Evolutionary conservation across 2,329 filamentous ascomycete genomes (phyloP), one percentile per base, ranked within the genome.

Genomic region (Cryphonectria carpinicola): DNA sequence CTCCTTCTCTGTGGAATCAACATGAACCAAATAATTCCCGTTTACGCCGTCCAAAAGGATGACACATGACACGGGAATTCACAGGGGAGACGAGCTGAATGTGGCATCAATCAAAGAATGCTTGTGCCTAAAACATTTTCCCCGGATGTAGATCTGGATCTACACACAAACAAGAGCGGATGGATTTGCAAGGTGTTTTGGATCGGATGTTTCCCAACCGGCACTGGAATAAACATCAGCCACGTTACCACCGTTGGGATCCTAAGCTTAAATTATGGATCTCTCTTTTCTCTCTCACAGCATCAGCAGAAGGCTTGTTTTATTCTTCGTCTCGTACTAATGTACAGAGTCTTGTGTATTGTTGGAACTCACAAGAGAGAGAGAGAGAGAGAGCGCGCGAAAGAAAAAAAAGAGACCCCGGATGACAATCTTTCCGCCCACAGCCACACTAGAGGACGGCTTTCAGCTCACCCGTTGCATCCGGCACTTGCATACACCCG

Each of bases 381-480:
- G 46, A 11, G 19, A 32, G 32, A 32, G 32, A 4, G 32, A 4
- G 32, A 4, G 32, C 37, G 37, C 37, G 37, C 37, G 46, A 52
- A 8, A 25, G 22, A 14, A 25, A 49, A 22, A 14, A 46, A 37
- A 65, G 25, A 13, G 5, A 8, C 11, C 37, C 63, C 68, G 68
- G 68, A 54, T 66, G 64, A 43, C 32, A 22, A 63, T 46, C 54
- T 52, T 66, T 43, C 68, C 68, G 68, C 54, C 22, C 52, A 19
- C 19, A 69, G 62, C 68, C 68, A 70, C 65, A 25, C 17, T 35
- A 11, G 58, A 39, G 58, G 58, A 14, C 32, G 32, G 58, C 54
- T 58, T 28, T 11, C 58, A 61, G 35, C 58, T 61, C 22, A 39
- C 19, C 35, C 58, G 58, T 17, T 32, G 28, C 54, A 58, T 32